Conservation (phyloP, 2,329 filamentous ascomycete species). For the Shiraia bambusicola region DNA sequence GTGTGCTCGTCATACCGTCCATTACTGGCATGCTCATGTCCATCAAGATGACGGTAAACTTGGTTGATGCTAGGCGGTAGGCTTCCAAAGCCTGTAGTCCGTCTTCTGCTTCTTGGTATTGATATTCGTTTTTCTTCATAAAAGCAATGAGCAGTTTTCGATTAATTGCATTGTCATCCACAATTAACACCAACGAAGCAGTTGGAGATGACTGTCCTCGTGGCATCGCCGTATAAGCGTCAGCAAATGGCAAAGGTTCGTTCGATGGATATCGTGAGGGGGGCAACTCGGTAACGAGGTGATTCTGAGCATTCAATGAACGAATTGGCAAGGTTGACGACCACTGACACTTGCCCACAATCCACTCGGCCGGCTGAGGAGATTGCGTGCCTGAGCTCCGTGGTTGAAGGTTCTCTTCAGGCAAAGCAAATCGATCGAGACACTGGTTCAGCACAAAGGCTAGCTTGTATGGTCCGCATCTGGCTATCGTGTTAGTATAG, state of each 20-base stretch:
- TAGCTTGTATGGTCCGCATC: constrained; percentile 38
- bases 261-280: no score
- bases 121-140: constrained; percentile 27
- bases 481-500: constrained; percentile 7
- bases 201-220: not conserved
- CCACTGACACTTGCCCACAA: not conserved
- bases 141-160: constrained; percentile 40
- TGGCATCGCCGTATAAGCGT: no score
- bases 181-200: constrained; percentile 32
- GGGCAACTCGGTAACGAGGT: no score
- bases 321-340: no score
- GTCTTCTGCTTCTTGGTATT: constrained; percentile 34
- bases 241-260: not conserved
- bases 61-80: constrained; percentile 18
- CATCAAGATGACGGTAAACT: constrained; percentile 37
- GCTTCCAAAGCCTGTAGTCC: constrained; percentile 33
- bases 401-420: constrained; percentile 21
- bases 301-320: no score
- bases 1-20: constrained; percentile 40
- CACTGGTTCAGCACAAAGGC: constrained; percentile 33
- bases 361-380: not conserved
- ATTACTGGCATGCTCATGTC: constrained; percentile 29
- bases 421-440: constrained; percentile 28
- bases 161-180: constrained; percentile 46
- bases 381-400: not conserved